Percentiles rank a stretch among this genome's conserved stretches.
phyloP scores from a whole-genome alignment of 1,284 basidiomycete genomes.

The Ceratobasidium sp. region DNA sequence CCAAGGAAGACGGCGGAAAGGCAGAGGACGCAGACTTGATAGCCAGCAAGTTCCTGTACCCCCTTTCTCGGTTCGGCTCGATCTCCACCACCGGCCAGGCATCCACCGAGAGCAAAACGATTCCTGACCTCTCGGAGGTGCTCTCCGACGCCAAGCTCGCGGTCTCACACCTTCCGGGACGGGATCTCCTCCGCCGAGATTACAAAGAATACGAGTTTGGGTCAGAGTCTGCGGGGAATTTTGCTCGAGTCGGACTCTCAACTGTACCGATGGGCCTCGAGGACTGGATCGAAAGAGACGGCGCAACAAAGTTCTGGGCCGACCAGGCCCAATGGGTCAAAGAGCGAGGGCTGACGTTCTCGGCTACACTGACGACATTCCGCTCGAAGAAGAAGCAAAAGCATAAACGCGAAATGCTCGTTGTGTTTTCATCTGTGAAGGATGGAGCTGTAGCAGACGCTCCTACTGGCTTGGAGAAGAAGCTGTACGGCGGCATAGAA shows the following conservation, averaged over 20 bases:
- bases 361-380: slow-evolving; percentile 78
- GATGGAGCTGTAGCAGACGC: slow-evolving; percentile 45
- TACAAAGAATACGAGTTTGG: slow-evolving; percentile 84
- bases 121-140: slow-evolving; percentile 56
- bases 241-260: slow-evolving; percentile 67
- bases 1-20: slow-evolving; percentile 65
- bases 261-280: slow-evolving; percentile 78
- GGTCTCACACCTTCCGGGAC: slow-evolving; percentile 70
- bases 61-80: slow-evolving; percentile 55
- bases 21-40: slow-evolving; percentile 67
- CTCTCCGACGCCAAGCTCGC: slow-evolving; percentile 71
- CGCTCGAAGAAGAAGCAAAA: slow-evolving; percentile 58
- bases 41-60: slow-evolving; percentile 64
- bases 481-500: slow-evolving; percentile 61
- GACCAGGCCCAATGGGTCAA: slow-evolving; percentile 69
- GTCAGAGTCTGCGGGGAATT: slow-evolving; percentile 53
- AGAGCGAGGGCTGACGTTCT: slow-evolving; percentile 66
- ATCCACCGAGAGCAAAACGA: slow-evolving; percentile 22
- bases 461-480: slow-evolving; percentile 42
- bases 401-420: slow-evolving; percentile 69
- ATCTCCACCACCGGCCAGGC: not conserved
- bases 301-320: slow-evolving; percentile 54
- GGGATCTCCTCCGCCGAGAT: slow-evolving; percentile 86
- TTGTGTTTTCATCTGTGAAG: slow-evolving; percentile 58
- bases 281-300: slow-evolving; percentile 56